These are phyloP conservation scores for Syzygium aromaticum DNA, from an alignment of 345 rosid species.

Conservation along the genomic window DNA sequence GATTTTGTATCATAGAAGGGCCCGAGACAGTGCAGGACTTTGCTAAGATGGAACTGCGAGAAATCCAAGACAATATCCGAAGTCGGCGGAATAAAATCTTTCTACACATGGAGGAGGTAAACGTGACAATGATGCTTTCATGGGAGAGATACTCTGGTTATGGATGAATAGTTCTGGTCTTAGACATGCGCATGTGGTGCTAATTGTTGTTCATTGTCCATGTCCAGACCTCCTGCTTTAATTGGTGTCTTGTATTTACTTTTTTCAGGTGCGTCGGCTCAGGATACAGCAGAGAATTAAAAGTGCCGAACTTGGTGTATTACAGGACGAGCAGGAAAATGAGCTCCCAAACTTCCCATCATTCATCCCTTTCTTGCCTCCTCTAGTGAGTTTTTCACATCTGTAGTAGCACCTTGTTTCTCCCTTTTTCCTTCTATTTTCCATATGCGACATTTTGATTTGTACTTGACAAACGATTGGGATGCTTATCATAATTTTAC, in stretches of 20 bases:
- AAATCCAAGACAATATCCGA: constrained; percentile 87
- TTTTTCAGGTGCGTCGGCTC: constrained; percentile 68
- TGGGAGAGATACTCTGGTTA: background rate
- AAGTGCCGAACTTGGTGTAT: constrained; percentile 63
- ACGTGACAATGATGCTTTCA: background rate
- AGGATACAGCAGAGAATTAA: constrained; percentile 87
- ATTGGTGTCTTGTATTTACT: background rate
- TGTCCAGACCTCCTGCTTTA: background rate
- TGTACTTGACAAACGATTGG: background rate
- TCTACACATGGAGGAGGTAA: constrained; percentile 94
- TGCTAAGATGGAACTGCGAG: constrained; percentile 79
- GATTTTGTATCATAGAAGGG: constrained; percentile 97
- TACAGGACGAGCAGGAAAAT: constrained; percentile 44
- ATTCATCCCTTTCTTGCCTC: constrained; percentile 95
- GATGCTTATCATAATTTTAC: background rate
- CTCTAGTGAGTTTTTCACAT: constrained; percentile 44
- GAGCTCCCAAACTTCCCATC: constrained; percentile 94
- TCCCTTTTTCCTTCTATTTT: background rate
- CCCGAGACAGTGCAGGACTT: constrained; percentile 95
- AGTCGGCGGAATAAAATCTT: constrained; percentile 93
- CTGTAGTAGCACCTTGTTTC: background rate
- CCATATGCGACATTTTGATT: background rate
- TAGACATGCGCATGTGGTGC: background rate
- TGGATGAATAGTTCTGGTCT: background rate
- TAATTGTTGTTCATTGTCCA: background rate